These are phyloP conservation scores for Fusarium illudens DNA, from an alignment of 2,329 filamentous ascomycete genomes.

Conservation along the genomic window DNA sequence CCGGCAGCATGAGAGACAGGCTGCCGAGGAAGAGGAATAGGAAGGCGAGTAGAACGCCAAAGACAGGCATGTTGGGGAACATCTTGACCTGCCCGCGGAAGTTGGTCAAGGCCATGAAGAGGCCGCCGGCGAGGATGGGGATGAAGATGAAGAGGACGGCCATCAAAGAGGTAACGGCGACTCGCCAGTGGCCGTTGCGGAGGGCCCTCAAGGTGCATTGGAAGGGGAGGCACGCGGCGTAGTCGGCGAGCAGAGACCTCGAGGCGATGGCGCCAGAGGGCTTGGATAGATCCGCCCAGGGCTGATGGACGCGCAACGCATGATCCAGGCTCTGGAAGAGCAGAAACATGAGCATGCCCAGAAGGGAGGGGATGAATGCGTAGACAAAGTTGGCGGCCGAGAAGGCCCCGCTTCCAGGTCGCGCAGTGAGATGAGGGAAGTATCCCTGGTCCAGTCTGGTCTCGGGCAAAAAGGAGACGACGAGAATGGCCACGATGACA, in stretches of 20 bases:
- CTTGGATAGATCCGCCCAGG: slow-evolving; percentile 70
- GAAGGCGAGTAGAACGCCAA: slow-evolving; percentile 76
- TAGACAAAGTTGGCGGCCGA: slow-evolving; percentile 90
- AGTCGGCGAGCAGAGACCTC: slow-evolving; percentile 73
- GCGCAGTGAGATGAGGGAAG: slow-evolving; percentile 69
- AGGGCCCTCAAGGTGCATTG: slow-evolving; percentile 66
- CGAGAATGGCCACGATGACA: slow-evolving; percentile 74
- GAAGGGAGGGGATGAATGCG: slow-evolving; percentile 73
- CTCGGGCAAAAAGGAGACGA: slow-evolving; percentile 79
- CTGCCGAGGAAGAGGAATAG: slow-evolving; percentile 74
- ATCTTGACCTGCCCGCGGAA: slow-evolving; percentile 64
- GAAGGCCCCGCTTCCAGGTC: slow-evolving; percentile 71
- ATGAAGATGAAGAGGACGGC: slow-evolving; percentile 68
- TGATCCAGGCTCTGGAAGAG: slow-evolving; percentile 73
- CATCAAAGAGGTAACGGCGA: slow-evolving; percentile 68
- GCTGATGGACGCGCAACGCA: slow-evolving; percentile 70
- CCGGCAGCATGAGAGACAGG: slow-evolving; percentile 68
- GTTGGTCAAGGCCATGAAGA: slow-evolving; percentile 77
- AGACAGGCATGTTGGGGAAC: slow-evolving; percentile 76
- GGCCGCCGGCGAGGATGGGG: slow-evolving; percentile 72
- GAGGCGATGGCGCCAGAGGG: slow-evolving; percentile 68
- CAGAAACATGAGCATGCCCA: slow-evolving; percentile 74
- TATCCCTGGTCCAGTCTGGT: slow-evolving; percentile 76
- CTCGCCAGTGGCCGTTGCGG: slow-evolving; percentile 69
- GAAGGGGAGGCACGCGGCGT: slow-evolving; percentile 71